A percentile compares a stretch with the other conserved stretches of the same genome.
phyloP scores from a whole-genome alignment of 2,329 filamentous ascomycete genomes.

The Fusarium luffae region DNA sequence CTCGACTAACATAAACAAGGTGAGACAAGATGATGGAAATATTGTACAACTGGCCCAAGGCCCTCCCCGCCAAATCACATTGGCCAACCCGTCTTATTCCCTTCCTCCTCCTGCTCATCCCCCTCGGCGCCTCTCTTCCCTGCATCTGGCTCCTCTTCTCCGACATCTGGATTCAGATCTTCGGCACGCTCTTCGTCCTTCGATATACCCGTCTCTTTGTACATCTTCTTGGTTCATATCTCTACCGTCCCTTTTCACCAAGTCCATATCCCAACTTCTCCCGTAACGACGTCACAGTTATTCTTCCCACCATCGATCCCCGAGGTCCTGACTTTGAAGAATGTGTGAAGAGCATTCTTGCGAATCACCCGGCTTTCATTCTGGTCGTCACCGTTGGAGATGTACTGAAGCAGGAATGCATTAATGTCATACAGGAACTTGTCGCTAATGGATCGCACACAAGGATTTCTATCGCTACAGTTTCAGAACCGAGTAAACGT shows the following conservation, averaged over 20 bases:
- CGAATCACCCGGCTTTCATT: constrained; percentile 53
- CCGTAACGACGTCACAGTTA: constrained; percentile 58
- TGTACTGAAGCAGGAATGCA: constrained; percentile 37
- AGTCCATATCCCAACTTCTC: constrained; percentile 47
- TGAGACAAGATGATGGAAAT: constrained; percentile 1
- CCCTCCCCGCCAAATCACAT: background rate
- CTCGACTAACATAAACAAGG: background rate
- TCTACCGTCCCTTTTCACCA: constrained; percentile 52
- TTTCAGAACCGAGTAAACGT: constrained; percentile 59
- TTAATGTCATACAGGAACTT: constrained; percentile 18
- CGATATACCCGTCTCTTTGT: constrained; percentile 60
- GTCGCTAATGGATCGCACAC: constrained; percentile 14
- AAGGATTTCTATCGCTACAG: constrained; percentile 48
- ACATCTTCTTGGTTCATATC: constrained; percentile 54
- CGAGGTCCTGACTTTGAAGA: constrained; percentile 53
- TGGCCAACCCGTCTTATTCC: constrained; percentile 7
- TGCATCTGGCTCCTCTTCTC: constrained; percentile 26
- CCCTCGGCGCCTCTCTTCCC: background rate
- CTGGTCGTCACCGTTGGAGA: constrained; percentile 59
- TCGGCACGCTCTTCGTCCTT: constrained; percentile 48
- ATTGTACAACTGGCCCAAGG: background rate
- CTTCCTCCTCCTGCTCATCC: background rate
- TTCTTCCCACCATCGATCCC: constrained; percentile 64
- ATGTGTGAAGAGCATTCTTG: constrained; percentile 55
- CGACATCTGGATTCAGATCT: constrained; percentile 32